Evolutionary conservation across 2,329 filamentous ascomycete genomes (phyloP).

Genomic region (Biscogniauxia mediterranea): DNA sequence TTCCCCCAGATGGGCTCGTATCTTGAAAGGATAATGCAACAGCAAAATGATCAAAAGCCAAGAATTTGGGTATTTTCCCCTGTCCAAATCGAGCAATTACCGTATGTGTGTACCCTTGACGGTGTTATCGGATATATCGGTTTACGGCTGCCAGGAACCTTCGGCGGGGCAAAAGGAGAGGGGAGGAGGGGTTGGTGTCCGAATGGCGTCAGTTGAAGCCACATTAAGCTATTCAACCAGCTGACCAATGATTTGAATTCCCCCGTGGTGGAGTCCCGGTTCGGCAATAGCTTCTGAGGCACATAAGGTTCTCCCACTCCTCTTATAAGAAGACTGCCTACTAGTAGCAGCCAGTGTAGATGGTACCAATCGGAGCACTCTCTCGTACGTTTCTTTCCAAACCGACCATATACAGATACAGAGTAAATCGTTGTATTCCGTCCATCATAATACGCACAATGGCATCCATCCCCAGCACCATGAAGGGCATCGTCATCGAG

Average conservation of each 20-base stretch:
- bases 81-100: background rate
- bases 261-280: background rate
- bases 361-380: background rate
- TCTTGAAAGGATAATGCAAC: background rate
- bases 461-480: constrained; percentile 57
- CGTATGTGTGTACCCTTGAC: background rate
- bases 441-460: constrained; percentile 18
- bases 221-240: background rate
- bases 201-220: constrained; percentile 15
- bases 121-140: background rate
- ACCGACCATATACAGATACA: background rate
- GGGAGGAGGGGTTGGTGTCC: constrained; percentile 1
- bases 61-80: background rate
- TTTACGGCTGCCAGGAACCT: background rate
- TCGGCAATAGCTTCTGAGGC: background rate
- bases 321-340: background rate
- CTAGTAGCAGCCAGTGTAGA: too few species aligned
- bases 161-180: constrained; percentile 12
- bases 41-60: background rate
- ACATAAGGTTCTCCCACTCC: background rate
- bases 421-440: background rate
- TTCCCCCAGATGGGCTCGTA: constrained; percentile 4
- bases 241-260: constrained; percentile 8
- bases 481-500: constrained; percentile 72
- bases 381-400: constrained; percentile 6